Base-by-base conservation (phyloP, 768 basidiomycete species). In the Suillus americanus region DNA sequence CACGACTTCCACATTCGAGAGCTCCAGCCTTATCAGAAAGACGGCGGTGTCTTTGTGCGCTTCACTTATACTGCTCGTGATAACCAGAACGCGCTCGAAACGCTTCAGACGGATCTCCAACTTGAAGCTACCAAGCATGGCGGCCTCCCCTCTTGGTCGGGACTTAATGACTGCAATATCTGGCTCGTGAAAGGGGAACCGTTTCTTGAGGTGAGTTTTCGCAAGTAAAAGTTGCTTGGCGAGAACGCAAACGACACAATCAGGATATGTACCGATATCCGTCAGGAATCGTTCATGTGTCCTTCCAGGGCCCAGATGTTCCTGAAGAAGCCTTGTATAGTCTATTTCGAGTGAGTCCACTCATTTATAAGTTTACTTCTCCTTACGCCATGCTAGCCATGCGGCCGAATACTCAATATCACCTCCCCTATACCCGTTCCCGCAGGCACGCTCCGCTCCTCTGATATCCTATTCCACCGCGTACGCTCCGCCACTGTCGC, bases 221-320 rank as follows among this genome's bases (percentile, higher is more conserved):
- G 56, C 23, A 45, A 28, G 14, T 16, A 37, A 7, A 20, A 9
- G 53, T 43, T 63, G 51, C 37, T 45, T 65, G 60, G 33, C 66
- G 25, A 12, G 25, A 60, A 38, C 60, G 23, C 62, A 62, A 57
- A 65, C 41, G 5, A 40, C 3, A 20, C 20, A 38, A 66, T 20
- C 67, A 96, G 92, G 97, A 99, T 68, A 87, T 98, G 86, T 82
- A 88, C 64, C 82, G 92, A 61, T 97, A 87, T 73, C 89, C 94
- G 0, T 90, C 91, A 23, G 79, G 82, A 3, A 81, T 90, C 10
- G 71, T 98, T 60, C 85, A 86, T 64, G 85, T 97, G n/a, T 78
- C 85, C 7, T 98, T 97, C 68, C 92, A 97, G 38, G 97, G 97
- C 0, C 90, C 94, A 1, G 95, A 97, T 71, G 78, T 95, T 2